phyloP scores from a whole-genome alignment of 768 basidiomycete species.

The Termitomyces sp. region DNA sequence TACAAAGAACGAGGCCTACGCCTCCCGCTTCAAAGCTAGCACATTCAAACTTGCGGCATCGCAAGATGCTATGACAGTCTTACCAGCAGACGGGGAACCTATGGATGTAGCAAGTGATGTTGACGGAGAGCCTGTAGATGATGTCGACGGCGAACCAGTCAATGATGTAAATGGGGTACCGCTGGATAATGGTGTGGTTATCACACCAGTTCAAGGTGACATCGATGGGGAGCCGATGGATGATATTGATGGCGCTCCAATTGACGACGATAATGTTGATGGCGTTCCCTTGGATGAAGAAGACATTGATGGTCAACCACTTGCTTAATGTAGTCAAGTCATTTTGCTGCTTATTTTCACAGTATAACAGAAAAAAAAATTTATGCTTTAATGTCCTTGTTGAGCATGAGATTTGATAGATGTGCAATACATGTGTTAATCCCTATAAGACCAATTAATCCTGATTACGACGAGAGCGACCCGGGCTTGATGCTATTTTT shows the following conservation, averaged over 20 bases:
- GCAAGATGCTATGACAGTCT: constrained; percentile 13
- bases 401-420: background rate
- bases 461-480: constrained; percentile 34
- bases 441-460: constrained; percentile 15
- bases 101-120: constrained; percentile 30
- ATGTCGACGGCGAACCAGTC: constrained; percentile 38
- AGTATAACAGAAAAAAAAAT: background rate
- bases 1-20: constrained; percentile 27
- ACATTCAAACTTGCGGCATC: constrained; percentile 67
- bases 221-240: constrained; percentile 34
- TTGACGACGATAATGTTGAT: constrained; percentile 9
- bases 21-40: constrained; percentile 71
- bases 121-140: constrained; percentile 38
- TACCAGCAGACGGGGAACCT: constrained; percentile 22
- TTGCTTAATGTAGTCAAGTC: background rate
- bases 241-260: constrained; percentile 12
- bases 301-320: constrained; percentile 4
- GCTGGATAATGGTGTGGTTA: constrained; percentile 37
- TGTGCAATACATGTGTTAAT: background rate
- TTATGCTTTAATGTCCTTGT: background rate
- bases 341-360: background rate
- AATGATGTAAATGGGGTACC: constrained; percentile 45
- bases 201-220: constrained; percentile 32
- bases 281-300: constrained; percentile 15
- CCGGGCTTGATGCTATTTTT: constrained; percentile 41